Conservation (phyloP, 139 green algal genomes). For the Chlamydomonas sp. region DNA sequence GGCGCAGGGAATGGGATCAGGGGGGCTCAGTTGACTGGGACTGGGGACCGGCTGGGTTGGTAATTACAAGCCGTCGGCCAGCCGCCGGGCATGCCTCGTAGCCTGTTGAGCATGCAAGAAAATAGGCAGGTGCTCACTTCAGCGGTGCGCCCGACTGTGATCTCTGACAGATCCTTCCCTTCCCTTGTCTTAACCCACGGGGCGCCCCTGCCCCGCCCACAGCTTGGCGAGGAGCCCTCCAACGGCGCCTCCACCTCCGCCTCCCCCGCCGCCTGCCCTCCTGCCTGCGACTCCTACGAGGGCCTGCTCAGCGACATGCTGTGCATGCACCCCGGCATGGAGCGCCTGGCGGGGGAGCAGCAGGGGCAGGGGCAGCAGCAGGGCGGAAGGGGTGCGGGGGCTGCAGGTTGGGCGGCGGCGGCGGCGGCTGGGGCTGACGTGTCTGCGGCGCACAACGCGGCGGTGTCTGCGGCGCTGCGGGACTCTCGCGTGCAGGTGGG, state of each 20-base stretch:
- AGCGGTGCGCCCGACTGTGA: too few species aligned
- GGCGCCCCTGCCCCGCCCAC: not conserved
- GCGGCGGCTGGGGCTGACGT: not conserved
- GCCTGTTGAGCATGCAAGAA: too few species aligned
- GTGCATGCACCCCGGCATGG: constrained; percentile 25
- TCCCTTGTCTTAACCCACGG: too few species aligned
- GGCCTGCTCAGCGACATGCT: constrained; percentile 34
- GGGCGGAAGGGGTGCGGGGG: not conserved
- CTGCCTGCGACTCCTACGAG: constrained; percentile 12
- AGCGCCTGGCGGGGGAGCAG: not conserved
- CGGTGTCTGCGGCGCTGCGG: constrained; percentile 14
- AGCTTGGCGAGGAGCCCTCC: not conserved
- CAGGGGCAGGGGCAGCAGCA: not conserved
- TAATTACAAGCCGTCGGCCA: too few species aligned
- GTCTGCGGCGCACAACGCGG: constrained; percentile 31
- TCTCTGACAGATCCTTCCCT: too few species aligned
- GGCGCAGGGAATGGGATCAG: too few species aligned
- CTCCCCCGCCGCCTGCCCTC: not conserved
- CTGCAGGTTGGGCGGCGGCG: not conserved
- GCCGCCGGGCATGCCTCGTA: too few species aligned
- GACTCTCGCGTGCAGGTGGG: constrained; percentile 17
- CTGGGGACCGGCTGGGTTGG: too few species aligned
- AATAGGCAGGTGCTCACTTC: too few species aligned
- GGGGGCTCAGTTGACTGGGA: too few species aligned
- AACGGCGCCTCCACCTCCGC: not conserved